A percentile compares a stretch with the other conserved stretches of the same genome.
Evolutionary conservation across 352 stramenopile species (phyloP).

Genomic region (Pythium chondricola): DNA sequence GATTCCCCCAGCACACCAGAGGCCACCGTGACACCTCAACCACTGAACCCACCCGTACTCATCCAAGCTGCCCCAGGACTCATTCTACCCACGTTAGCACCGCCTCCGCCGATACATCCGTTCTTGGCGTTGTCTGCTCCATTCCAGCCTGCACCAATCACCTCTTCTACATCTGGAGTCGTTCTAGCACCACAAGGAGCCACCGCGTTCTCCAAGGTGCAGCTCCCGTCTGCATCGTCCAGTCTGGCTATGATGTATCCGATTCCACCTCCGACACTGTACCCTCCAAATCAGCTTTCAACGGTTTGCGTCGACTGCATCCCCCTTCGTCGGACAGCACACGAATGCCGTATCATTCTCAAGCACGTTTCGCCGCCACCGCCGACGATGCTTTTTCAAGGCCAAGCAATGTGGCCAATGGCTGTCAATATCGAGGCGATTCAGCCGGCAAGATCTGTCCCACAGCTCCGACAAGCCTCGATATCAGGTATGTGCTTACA

Average conservation of each 20-base stretch:
- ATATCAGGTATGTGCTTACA: too few species aligned
- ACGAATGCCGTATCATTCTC: slow-evolving; percentile 26
- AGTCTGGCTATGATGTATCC: slow-evolving; percentile 35
- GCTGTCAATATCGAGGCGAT: slow-evolving; percentile 9
- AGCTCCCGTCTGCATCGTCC: slow-evolving; percentile 31
- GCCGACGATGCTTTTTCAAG: slow-evolving; percentile 11
- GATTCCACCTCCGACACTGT: slow-evolving; percentile 23
- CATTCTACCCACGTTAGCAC: too few species aligned
- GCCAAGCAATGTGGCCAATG: slow-evolving; percentile 12
- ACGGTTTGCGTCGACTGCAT: slow-evolving; percentile 22
- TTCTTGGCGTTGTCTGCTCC: neutral
- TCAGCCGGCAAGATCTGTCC: slow-evolving; percentile 16
- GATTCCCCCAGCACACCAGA: too few species aligned
- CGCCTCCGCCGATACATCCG: too few species aligned
- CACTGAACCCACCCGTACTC: too few species aligned
- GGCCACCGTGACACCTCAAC: too few species aligned
- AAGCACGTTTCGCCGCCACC: slow-evolving; percentile 24
- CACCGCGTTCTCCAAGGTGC: slow-evolving; percentile 28
- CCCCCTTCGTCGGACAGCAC: slow-evolving; percentile 9
- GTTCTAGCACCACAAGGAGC: slow-evolving; percentile 1
- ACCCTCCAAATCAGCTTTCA: slow-evolving; percentile 21
- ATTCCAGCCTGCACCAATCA: too few species aligned
- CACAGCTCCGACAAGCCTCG: too few species aligned
- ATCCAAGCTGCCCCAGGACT: too few species aligned
- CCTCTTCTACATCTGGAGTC: too few species aligned